Conservation (phyloP, 169 alveolate species). For the Plasmodium gallinaceum region DNA sequence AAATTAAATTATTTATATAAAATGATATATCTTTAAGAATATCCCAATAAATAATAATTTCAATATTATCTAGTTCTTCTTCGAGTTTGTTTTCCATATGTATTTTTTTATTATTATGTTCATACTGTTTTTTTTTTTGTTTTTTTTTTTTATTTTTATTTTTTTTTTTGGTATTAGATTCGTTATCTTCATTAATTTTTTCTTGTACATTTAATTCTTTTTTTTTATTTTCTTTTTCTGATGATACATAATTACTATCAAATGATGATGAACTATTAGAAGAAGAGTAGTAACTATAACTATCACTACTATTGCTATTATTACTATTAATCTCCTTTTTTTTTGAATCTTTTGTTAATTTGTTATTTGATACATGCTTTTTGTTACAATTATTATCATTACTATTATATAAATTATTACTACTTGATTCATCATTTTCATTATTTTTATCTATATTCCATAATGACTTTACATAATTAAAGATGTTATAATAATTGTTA, state of each 20-base stretch:
- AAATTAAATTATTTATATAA: constrained; percentile 69
- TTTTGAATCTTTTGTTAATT: constrained; percentile 23
- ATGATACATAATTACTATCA: constrained; percentile 66
- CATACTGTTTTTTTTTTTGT: background rate
- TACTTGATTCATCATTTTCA: constrained; percentile 30
- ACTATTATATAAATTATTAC: constrained; percentile 14
- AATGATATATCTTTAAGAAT: constrained; percentile 59
- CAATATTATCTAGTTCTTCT: background rate
- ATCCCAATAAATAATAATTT: constrained; percentile 62
- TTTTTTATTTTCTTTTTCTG: constrained; percentile 65
- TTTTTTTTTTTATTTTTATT: background rate
- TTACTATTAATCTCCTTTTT: background rate
- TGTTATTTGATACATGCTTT: constrained; percentile 10
- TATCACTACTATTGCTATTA: constrained; percentile 4
- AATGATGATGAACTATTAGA: constrained; percentile 22
- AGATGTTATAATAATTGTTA: constrained; percentile 65
- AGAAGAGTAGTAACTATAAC: background rate
- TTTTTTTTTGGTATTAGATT: background rate
- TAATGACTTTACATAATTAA: constrained; percentile 68
- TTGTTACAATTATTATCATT: background rate
- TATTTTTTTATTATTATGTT: background rate
- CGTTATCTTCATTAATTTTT: constrained; percentile 52
- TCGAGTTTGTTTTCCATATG: background rate
- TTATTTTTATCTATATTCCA: constrained; percentile 74
- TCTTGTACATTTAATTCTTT: constrained; percentile 70